Percentiles rank a stretch among this genome's conserved stretches.
Conservation (phyloP, 2,329 filamentous ascomycete genomes). For the Curvularia lunata region DNA sequence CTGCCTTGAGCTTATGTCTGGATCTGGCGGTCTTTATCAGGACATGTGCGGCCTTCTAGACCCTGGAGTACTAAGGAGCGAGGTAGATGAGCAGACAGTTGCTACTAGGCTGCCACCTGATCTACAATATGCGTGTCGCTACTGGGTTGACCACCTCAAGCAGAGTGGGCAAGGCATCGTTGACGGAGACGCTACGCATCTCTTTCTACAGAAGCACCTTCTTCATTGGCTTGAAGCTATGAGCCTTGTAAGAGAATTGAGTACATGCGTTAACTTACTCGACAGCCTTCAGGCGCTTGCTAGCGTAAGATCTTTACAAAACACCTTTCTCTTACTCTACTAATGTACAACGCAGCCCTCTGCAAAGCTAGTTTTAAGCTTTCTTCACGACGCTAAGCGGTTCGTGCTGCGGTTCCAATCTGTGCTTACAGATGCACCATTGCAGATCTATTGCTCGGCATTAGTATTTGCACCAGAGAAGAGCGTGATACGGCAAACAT, state of each 20-base stretch:
- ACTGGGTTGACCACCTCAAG: constrained; percentile 15
- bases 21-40: constrained; percentile 32
- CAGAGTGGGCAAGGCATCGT: constrained; percentile 22
- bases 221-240: constrained; percentile 56
- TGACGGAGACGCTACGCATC: constrained; percentile 38
- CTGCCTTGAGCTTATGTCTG: constrained; percentile 49
- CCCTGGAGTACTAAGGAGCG: constrained; percentile 13
- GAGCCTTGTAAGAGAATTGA: constrained; percentile 40
- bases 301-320: constrained; percentile 11
- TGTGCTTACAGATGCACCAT: constrained; percentile 41
- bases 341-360: constrained; percentile 16
- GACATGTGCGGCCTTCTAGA: constrained; percentile 44
- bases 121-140: constrained; percentile 41
- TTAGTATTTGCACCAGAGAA: constrained; percentile 46
- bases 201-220: constrained; percentile 47
- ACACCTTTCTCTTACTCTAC: constrained; percentile 9
- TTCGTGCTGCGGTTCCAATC: constrained; percentile 39
- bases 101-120: constrained; percentile 18
- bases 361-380: constrained; percentile 14
- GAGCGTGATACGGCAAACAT: constrained; percentile 24
- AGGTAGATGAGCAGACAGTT: constrained; percentile 16
- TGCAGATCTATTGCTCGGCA: constrained; percentile 49
- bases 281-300: constrained; percentile 19
- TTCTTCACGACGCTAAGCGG: constrained; percentile 42
- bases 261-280: constrained; percentile 30